Evolutionary conservation across 2,329 filamentous ascomycete species (phyloP).

Genomic region (Ascochyta lentis): DNA sequence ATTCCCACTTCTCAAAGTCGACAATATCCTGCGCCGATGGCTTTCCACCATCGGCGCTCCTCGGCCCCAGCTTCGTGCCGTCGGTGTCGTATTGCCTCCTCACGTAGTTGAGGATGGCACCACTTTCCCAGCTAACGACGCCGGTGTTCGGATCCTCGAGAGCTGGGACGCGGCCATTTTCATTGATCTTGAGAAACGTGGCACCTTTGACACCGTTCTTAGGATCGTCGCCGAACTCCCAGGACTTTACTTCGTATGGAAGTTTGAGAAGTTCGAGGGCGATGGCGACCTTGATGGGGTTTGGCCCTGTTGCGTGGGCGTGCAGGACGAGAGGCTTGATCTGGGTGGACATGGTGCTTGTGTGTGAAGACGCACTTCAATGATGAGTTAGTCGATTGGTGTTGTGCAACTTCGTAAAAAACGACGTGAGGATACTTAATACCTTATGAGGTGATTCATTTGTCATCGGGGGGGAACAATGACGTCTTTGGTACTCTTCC

Average conservation of each 20-base stretch:
- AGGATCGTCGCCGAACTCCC: conserved; percentile 50
- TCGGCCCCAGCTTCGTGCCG: conserved; percentile 5
- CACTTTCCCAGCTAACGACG: conserved; percentile 17
- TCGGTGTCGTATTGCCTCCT: conserved; percentile 5
- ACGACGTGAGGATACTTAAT: too few species aligned
- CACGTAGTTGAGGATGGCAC: conserved; percentile 13
- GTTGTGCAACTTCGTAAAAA: too few species aligned
- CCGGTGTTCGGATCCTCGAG: conserved; percentile 55
- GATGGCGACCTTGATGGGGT: conserved; percentile 54
- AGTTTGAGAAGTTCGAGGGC: conserved; percentile 55
- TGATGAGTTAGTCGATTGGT: background rate
- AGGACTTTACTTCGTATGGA: conserved; percentile 49
- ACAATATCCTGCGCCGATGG: conserved; percentile 5
- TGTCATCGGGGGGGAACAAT: too few species aligned
- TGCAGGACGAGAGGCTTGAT: conserved; percentile 23
- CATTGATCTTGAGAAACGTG: conserved; percentile 47
- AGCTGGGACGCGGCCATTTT: conserved; percentile 52
- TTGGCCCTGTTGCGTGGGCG: conserved; percentile 38
- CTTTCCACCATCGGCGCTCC: background rate
- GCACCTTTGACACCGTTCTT: conserved; percentile 22
- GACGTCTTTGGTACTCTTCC: too few species aligned
- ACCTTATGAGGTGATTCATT: too few species aligned
- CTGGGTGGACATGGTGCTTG: background rate
- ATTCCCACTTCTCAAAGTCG: conserved; percentile 17
- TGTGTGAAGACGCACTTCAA: background rate